Conservation (phyloP, 2,329 filamentous ascomycete species). For the Monilinia aucupariae region DNA sequence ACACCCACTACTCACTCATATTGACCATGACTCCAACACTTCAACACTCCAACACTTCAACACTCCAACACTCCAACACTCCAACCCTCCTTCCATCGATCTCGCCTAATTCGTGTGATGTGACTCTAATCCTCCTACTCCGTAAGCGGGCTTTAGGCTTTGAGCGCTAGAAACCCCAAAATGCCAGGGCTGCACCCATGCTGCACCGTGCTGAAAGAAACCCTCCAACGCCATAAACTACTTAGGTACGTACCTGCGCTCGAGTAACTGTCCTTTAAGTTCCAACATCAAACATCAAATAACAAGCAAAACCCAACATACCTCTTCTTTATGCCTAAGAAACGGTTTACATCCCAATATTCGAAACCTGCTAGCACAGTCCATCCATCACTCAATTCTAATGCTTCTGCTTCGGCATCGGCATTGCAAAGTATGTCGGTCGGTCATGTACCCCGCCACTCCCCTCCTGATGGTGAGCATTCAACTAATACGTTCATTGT, state of each 20-base stretch:
- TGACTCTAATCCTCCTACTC: background rate
- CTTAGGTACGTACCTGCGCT: no score
- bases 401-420: conserved; percentile 32
- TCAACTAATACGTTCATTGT: background rate
- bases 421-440: conserved; percentile 24
- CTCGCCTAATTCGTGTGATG: background rate
- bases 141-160: background rate
- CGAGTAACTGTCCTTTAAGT: background rate
- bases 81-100: background rate
- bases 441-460: conserved; percentile 2
- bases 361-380: conserved; percentile 55
- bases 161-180: background rate
- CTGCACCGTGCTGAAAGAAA: background rate
- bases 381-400: conserved; percentile 43
- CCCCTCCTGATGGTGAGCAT: background rate
- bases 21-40: background rate
- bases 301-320: background rate
- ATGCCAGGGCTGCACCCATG: background rate
- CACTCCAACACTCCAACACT: no score
- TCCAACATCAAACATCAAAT: background rate
- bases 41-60: no score
- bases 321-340: conserved; percentile 54
- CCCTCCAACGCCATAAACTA: background rate
- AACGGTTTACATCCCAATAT: conserved; percentile 50
- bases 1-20: background rate